These are phyloP conservation scores for Cyberlindnera bimundalis DNA, from an alignment of 805 yeast species.

Conservation along the genomic window DNA sequence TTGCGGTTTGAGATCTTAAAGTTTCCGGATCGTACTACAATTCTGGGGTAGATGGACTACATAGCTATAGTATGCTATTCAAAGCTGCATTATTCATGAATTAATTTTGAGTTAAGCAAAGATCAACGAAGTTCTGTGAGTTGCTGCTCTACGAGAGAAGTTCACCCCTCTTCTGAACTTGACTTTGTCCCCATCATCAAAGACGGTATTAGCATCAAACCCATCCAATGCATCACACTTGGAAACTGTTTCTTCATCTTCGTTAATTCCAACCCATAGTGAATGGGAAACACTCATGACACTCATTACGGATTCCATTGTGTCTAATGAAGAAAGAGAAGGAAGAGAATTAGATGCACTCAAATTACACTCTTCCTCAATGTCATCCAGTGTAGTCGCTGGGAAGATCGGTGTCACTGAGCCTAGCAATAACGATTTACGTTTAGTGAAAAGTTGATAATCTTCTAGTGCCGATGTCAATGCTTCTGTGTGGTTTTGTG, in stretches of 20 bases:
- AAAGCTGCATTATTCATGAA: too few species aligned
- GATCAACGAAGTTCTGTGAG: slow-evolving; percentile 23
- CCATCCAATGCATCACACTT: slow-evolving; percentile 14
- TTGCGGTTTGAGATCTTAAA: too few species aligned
- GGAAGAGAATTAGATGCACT: slow-evolving; percentile 21
- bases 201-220: slow-evolving; percentile 15
- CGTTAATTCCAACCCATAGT: slow-evolving; percentile 24
- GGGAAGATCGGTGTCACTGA: slow-evolving; percentile 6
- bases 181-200: slow-evolving; percentile 10
- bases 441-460: slow-evolving; percentile 21
- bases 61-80: too few species aligned
- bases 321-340: slow-evolving; percentile 14
- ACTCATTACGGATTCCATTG: slow-evolving; percentile 17
- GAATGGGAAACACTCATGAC: slow-evolving; percentile 21
- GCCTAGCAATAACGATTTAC: slow-evolving; percentile 1
- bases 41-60: too few species aligned
- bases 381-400: background rate
- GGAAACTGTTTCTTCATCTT: background rate
- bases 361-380: background rate
- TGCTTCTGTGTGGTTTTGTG: slow-evolving; percentile 2
- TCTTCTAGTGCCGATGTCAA: slow-evolving; percentile 22
- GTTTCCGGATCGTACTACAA: too few species aligned
- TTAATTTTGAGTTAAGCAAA: too few species aligned
- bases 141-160: background rate
- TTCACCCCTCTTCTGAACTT: background rate